Evolutionary conservation across 2,329 filamentous ascomycete species (phyloP).

Genomic region (Pestalotiopsis sp.): DNA sequence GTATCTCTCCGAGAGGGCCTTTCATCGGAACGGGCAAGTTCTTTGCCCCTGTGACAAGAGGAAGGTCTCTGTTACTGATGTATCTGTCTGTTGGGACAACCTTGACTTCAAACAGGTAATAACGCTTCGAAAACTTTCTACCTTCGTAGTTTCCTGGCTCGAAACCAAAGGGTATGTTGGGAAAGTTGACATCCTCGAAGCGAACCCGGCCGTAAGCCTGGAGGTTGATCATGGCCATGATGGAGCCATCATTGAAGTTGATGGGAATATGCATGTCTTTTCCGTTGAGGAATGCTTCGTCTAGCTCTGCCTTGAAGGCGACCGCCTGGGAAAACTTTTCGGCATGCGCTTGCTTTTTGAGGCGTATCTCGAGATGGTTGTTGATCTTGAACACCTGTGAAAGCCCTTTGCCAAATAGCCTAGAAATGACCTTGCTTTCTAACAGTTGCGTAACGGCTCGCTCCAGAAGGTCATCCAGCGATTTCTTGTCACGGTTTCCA

Average conservation of each 20-base stretch:
- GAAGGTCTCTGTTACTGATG: constrained; percentile 54
- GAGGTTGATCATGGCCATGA: constrained; percentile 70
- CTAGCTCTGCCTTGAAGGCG: constrained; percentile 62
- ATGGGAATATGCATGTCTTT: constrained; percentile 30
- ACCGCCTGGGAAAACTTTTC: constrained; percentile 61
- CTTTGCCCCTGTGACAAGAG: constrained; percentile 40
- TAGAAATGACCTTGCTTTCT: constrained; percentile 57
- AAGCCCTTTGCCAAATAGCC: constrained; percentile 60
- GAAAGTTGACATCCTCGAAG: constrained; percentile 57
- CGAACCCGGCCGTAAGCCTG: constrained; percentile 60
- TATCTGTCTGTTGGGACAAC: constrained; percentile 63
- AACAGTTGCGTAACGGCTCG: constrained; percentile 52
- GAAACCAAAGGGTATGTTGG: constrained; percentile 70
- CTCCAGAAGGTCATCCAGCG: constrained; percentile 48
- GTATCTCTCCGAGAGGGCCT: constrained; percentile 54
- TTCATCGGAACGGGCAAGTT: constrained; percentile 43
- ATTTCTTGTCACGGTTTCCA: constrained; percentile 39
- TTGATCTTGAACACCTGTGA: constrained; percentile 68
- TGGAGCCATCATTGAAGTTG: constrained; percentile 63
- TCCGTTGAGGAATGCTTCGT: constrained; percentile 50
- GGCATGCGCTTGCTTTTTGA: constrained; percentile 59
- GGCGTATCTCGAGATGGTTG: constrained; percentile 57
- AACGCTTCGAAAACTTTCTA: constrained; percentile 66
- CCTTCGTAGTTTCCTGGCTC: constrained; percentile 73
- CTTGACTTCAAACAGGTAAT: constrained; percentile 66